A percentile compares a stretch with the other conserved stretches of the same genome.
These are phyloP conservation scores for Leccinum laetum DNA, from an alignment of 1,284 basidiomycete species.

Conservation along the genomic window DNA sequence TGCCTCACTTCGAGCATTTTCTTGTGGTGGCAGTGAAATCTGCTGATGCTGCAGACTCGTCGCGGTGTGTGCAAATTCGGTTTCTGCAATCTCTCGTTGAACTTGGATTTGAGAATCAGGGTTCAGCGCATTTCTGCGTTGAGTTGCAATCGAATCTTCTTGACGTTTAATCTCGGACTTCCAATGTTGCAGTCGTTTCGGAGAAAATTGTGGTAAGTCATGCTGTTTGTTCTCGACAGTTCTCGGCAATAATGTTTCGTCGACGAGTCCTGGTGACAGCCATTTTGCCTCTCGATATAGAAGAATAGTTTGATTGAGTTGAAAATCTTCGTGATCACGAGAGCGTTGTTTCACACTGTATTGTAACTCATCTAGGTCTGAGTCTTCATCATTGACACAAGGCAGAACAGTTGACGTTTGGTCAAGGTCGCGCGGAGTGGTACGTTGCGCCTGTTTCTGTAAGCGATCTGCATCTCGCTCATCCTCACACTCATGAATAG, in stretches of 20 bases:
- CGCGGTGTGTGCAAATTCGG: not conserved
- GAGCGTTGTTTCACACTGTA: too few relatives aligned
- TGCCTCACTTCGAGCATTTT: not conserved
- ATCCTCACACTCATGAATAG: constrained; percentile 11
- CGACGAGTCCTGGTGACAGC: too few relatives aligned
- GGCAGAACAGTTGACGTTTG: not conserved
- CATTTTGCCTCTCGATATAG: not conserved
- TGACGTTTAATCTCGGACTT: not conserved
- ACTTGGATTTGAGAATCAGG: not conserved
- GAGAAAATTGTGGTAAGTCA: not conserved
- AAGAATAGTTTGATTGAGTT: not conserved
- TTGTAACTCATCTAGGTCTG: not conserved
- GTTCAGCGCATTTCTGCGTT: not conserved
- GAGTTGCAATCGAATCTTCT: not conserved
- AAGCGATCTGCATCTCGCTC: constrained; percentile 5
- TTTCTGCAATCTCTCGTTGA: not conserved
- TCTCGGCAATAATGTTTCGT: too few relatives aligned
- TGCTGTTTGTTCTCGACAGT: not conserved
- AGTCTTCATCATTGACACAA: not conserved
- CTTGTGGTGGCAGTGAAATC: not conserved
- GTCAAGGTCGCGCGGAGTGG: not conserved
- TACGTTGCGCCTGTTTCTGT: not conserved
- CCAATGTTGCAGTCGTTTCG: not conserved
- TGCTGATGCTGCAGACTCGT: not conserved
- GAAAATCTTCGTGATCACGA: not conserved